phyloP scores from a whole-genome alignment of 192 early-diverging fungal species.

The Backusella circina region DNA sequence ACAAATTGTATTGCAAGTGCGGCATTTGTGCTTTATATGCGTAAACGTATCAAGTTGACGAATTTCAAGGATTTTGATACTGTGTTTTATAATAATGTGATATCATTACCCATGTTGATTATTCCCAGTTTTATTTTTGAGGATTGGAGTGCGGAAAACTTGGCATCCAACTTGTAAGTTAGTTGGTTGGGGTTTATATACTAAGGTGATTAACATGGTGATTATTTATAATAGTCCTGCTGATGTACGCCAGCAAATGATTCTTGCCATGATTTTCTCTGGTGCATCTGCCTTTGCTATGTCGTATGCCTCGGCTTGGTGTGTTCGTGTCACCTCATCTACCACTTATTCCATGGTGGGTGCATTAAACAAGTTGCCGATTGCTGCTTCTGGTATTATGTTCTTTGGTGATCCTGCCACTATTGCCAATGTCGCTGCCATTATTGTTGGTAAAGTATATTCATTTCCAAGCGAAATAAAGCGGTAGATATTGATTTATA shows the following conservation, averaged over 20 bases:
- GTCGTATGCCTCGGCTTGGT: conserved; percentile 79
- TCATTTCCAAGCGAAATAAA: not conserved
- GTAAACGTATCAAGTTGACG: conserved; percentile 80
- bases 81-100: conserved; percentile 94
- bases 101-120: conserved; percentile 78
- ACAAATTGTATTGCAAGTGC: conserved; percentile 88
- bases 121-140: conserved; percentile 65
- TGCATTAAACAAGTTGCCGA: conserved; percentile 96
- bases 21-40: conserved; percentile 85
- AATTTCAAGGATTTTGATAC: conserved; percentile 98
- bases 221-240: conserved; percentile 32
- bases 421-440: conserved; percentile 73
- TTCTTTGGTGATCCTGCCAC: conserved; percentile 92
- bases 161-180: conserved; percentile 56
- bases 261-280: conserved; percentile 71
- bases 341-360: conserved; percentile 95
- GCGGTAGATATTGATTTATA: not conserved
- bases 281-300: conserved; percentile 89
- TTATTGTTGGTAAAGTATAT: conserved; percentile 69
- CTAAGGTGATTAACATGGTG: not conserved
- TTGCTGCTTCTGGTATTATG: conserved; percentile 90
- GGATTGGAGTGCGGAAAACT: conserved; percentile 61
- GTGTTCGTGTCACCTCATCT: conserved; percentile 62
- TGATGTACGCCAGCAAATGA: conserved; percentile 43
- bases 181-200: no score